phyloP scores from a whole-genome alignment of 257 asterid genomes.

The Parsonsia alboflavescens region DNA sequence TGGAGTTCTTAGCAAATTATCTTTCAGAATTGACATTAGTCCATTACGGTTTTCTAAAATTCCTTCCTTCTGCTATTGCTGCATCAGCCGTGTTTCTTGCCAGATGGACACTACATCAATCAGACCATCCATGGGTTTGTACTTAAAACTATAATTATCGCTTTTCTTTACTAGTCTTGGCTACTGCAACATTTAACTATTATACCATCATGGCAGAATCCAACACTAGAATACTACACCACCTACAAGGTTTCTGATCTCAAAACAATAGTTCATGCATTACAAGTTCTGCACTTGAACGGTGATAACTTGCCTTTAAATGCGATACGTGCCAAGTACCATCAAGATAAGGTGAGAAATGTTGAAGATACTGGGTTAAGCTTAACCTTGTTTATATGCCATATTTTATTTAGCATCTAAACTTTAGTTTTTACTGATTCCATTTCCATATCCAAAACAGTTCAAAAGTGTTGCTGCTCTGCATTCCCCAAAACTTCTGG shows the following conservation, averaged over 20 bases:
- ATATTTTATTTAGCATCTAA: neutral
- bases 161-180: neutral
- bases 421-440: neutral
- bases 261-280: slow-evolving; percentile 40
- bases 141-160: slow-evolving; percentile 15
- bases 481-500: slow-evolving; percentile 3
- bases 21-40: slow-evolving; percentile 69
- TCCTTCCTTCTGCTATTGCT: slow-evolving; percentile 75
- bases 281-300: slow-evolving; percentile 61
- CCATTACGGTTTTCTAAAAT: slow-evolving; percentile 65
- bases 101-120: slow-evolving; percentile 52
- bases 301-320: slow-evolving; percentile 33
- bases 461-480: slow-evolving; percentile 9
- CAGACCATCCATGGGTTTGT: slow-evolving; percentile 83
- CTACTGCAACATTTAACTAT: neutral
- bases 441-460: neutral
- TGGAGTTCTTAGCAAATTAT: slow-evolving; percentile 82
- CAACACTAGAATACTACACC: slow-evolving; percentile 31
- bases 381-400: no score
- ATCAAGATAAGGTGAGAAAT: slow-evolving; percentile 51
- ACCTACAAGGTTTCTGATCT: slow-evolving; percentile 35
- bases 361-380: neutral
- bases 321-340: slow-evolving; percentile 67
- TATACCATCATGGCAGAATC: slow-evolving; percentile 25
- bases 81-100: slow-evolving; percentile 55